Base-by-base conservation (phyloP, 257 asterid species). In the Solanum peruvianum region DNA sequence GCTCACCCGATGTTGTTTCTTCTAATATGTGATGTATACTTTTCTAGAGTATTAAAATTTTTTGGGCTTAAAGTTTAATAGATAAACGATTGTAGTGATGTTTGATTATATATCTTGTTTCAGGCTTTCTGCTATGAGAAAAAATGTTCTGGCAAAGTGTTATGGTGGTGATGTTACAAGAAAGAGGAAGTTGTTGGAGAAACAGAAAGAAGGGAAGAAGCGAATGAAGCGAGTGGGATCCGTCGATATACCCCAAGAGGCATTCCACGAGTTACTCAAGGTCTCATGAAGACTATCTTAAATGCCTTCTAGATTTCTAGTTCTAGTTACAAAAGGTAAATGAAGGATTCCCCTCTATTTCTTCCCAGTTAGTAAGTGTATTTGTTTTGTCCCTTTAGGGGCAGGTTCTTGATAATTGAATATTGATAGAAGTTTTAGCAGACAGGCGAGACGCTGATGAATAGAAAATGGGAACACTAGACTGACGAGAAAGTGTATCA, bases 221-320 rank as follows among this genome's bases (percentile, higher is more conserved):
- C 96, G 99, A 64, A 95, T 95, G 99, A 97, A 97, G 88, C 98
- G 98, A 56, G 96, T 97, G 49, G 99, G 99, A 72, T 95, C 98
- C 18, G 98, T 97, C 31, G 98, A 97, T 88, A 95, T 97, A 85
- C 99, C 99, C 6, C 99, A 95, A 91, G 99, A 97, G 89, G 99
- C 99, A 85, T 97, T 97, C 87, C 95, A 92, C 69, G 96, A 97
- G 90, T 90, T 97, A 76, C 91, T 97, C 86, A 97, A 95, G 91
- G 93, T 94, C 90, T 94, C 98, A 70, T 97, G 93, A 93, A 71
- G 80, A 29, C 69, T 2, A 49, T 80, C 69, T 18, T 80, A 47
- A 47, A 81, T 49, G 85, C 69, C 45, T 47, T 31, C 45, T 18
- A 81, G 85, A 47, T 81, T 27, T 78, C 62, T 81, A 29, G 69